A percentile compares a stretch with the other conserved stretches of the same genome.
Conservation (phyloP, 2,329 filamentous ascomycete species). For the Arthrobotrys sinensis region DNA sequence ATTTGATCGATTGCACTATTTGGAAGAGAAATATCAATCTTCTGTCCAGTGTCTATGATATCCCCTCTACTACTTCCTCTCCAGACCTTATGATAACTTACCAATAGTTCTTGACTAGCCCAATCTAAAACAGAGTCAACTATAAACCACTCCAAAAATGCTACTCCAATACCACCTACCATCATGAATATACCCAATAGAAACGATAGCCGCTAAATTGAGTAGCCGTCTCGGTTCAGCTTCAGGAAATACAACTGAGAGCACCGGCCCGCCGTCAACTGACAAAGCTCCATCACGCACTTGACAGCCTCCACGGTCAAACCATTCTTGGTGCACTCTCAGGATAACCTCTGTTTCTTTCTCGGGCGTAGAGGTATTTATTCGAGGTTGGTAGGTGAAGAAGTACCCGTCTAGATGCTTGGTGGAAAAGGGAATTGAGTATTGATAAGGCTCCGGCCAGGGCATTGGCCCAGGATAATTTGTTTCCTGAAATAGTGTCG, state of each 20-base stretch:
- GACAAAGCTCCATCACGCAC: conserved; percentile 23
- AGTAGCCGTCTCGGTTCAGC: conserved; percentile 8
- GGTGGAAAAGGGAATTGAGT: conserved; percentile 16
- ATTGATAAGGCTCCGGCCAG: conserved; percentile 6
- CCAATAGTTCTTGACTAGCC: conserved; percentile 13
- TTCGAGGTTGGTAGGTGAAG: conserved; percentile 19
- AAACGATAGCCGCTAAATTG: conserved; percentile 22
- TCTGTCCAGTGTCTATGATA: no score
- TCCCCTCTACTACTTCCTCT: not conserved
- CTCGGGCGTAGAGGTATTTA: conserved; percentile 13
- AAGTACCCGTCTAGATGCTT: conserved; percentile 17
- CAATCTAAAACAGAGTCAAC: conserved; percentile 7
- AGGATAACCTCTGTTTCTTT: conserved; percentile 22
- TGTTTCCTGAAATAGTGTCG: conserved; percentile 11
- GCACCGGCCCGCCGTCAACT: conserved; percentile 12
- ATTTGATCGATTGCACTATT: conserved; percentile 7
- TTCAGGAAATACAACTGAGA: conserved; percentile 22
- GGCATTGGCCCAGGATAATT: conserved; percentile 3
- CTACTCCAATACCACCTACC: not conserved
- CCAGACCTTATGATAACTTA: not conserved
- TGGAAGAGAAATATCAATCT: not conserved
- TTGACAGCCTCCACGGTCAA: conserved; percentile 20
- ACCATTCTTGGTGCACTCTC: conserved; percentile 23
- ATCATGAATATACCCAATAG: conserved; percentile 29
- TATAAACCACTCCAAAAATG: not conserved